Evolutionary conservation across 257 asterid genomes (phyloP).

Genomic region (Solanum tarapatanum): DNA sequence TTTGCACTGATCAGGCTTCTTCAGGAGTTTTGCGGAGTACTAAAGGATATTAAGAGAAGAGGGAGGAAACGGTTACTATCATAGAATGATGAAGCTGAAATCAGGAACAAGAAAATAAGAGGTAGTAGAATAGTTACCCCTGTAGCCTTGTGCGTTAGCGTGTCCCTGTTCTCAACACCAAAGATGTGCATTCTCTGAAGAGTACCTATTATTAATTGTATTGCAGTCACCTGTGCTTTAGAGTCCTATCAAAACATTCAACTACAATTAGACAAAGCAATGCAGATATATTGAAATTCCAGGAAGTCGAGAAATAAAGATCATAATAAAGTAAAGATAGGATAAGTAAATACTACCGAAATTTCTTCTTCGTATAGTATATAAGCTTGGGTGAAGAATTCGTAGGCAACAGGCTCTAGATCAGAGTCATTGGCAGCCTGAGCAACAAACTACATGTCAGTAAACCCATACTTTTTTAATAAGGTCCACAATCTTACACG

Average conservation of each 20-base stretch:
- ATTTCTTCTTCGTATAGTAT: slow-evolving; percentile 95
- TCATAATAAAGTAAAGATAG: background rate
- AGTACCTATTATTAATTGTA: slow-evolving; percentile 88
- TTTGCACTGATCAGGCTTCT: slow-evolving; percentile 97
- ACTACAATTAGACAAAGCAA: background rate
- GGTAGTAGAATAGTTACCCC: slow-evolving; percentile 48
- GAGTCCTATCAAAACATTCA: slow-evolving; percentile 60
- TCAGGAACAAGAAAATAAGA: background rate
- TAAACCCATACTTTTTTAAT: background rate
- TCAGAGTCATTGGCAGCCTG: slow-evolving; percentile 97
- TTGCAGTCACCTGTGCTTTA: slow-evolving; percentile 81
- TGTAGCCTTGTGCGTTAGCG: slow-evolving; percentile 94
- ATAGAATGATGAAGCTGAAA: background rate
- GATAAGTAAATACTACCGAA: slow-evolving; percentile 39
- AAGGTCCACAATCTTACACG: background rate
- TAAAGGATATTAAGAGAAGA: slow-evolving; percentile 14
- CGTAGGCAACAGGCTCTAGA: slow-evolving; percentile 97
- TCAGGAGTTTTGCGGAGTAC: slow-evolving; percentile 97
- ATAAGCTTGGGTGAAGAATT: slow-evolving; percentile 96
- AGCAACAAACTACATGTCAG: slow-evolving; percentile 13
- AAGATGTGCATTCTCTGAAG: slow-evolving; percentile 94
- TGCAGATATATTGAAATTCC: background rate
- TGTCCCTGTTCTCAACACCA: slow-evolving; percentile 95
- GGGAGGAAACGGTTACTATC: slow-evolving; percentile 4
- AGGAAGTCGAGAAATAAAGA: background rate